phyloP scores from a whole-genome alignment of 441 rosid genomes.

The Adansonia grandidieri region DNA sequence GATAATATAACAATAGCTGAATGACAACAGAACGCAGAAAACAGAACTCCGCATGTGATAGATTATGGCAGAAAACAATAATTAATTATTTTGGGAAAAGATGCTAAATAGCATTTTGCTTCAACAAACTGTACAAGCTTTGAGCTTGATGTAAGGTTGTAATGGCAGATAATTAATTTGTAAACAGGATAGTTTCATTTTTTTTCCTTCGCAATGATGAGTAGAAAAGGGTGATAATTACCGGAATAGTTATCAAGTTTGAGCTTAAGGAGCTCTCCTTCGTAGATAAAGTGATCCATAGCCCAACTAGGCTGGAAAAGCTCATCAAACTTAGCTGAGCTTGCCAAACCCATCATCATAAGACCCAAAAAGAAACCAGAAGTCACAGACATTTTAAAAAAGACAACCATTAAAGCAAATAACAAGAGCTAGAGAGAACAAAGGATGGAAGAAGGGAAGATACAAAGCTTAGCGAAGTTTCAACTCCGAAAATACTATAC shows the following conservation, averaged over 20 bases:
- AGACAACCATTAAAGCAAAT: conserved; percentile 33
- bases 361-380: conserved; percentile 36
- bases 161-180: background rate
- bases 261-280: conserved; percentile 84
- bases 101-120: background rate
- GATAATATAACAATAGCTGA: background rate
- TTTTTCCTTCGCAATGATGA: background rate
- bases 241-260: conserved; percentile 91
- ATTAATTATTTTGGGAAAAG: background rate
- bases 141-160: background rate
- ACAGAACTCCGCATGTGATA: background rate
- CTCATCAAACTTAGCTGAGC: conserved; percentile 64
- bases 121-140: background rate
- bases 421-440: background rate
- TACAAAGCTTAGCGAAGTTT: conserved; percentile 19
- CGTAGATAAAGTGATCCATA: conserved; percentile 66
- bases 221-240: conserved; percentile 27
- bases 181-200: background rate
- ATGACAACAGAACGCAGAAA: background rate
- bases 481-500: conserved; percentile 1
- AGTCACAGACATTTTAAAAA: conserved; percentile 30
- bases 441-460: background rate
- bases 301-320: conserved; percentile 88
- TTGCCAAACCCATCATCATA: conserved; percentile 36
- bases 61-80: background rate